Base-by-base conservation (phyloP, 768 basidiomycete species). In the Termitomyces titanicus region DNA sequence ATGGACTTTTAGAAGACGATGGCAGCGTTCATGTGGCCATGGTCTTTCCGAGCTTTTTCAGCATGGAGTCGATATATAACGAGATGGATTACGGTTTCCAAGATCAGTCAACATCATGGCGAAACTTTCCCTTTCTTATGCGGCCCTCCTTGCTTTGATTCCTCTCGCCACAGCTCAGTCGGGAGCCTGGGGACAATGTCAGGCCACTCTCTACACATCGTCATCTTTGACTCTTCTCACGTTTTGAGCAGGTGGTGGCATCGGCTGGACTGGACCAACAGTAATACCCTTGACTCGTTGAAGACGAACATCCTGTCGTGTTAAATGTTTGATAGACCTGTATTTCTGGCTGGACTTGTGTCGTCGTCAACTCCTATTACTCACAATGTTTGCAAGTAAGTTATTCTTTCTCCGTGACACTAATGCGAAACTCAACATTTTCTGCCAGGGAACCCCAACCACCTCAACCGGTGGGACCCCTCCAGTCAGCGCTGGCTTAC, bases 381-480 rank as follows among this genome's bases (percentile, higher is more conserved):
- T 76, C 71, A 11, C 78, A 79, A 58, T 79, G 78, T 59, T 64
- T 79, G 22, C 76, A 63, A 18, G 68, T 63, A 20, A 45, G 61
- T 38, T 11, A 29, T 15, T 12, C 5, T 31, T 34, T 20, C 0
- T 40, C 51, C 17, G 13, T 35, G 15, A 33, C 25, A 40, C 18
- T 47, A 18, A 33, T 5, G 20, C 22, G 5, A 5, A 22, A 33
- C 29, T 52, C 15, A 43, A 13, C 15, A 18, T 34, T 45, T 53
- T 25, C 24, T 43, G 8, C 17, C 24, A 40, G 27, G 46, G 57
- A 15, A 53, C 58, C 62, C 17, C 55, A 20, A 51, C 59, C 3
- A 39, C 63, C 25, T 47, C 56, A 17, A 47, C 24, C 45, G 40
- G n/a, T n/a, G n/a, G 25, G 6, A 46, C 37, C 25, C 2, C 45